These are phyloP conservation scores for Fusarium compactum DNA, from an alignment of 2,329 filamentous ascomycete species.

Conservation along the genomic window DNA sequence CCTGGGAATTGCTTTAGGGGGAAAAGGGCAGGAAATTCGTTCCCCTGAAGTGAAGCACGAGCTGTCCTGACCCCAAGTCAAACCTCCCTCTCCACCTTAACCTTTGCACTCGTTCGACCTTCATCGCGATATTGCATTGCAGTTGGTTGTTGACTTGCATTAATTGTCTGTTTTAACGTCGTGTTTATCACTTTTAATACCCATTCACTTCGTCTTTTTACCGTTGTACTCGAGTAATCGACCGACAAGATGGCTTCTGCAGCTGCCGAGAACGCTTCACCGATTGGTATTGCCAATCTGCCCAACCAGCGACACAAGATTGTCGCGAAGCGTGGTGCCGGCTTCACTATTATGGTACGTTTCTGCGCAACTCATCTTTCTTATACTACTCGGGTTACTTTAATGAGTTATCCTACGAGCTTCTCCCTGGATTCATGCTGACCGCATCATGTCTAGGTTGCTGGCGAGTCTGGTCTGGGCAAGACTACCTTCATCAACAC, in stretches of 20 bases:
- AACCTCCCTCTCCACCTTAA: slow-evolving; percentile 45
- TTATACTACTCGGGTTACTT: background rate
- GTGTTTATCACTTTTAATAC: slow-evolving; percentile 25
- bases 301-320: slow-evolving; percentile 82
- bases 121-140: slow-evolving; percentile 45
- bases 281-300: slow-evolving; percentile 80
- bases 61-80: slow-evolving; percentile 45
- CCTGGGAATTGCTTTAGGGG: slow-evolving; percentile 45
- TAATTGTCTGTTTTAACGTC: slow-evolving; percentile 39
- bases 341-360: slow-evolving; percentile 98
- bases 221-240: slow-evolving; percentile 22
- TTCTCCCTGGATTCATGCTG: slow-evolving; percentile 17
- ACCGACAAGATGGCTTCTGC: slow-evolving; percentile 65
- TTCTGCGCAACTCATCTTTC: background rate
- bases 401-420: slow-evolving; percentile 1
- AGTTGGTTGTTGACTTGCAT: slow-evolving; percentile 36
- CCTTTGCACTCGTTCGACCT: slow-evolving; percentile 47
- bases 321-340: slow-evolving; percentile 86
- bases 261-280: slow-evolving; percentile 71
- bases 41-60: slow-evolving; percentile 52
- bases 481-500: slow-evolving; percentile 99
- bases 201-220: slow-evolving; percentile 15
- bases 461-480: slow-evolving; percentile 96
- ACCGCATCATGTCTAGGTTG: slow-evolving; percentile 72
- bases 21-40: slow-evolving; percentile 52